Evolutionary conservation across 23 red algal species (phyloP).

Genomic region (Gracilaria caudata): DNA sequence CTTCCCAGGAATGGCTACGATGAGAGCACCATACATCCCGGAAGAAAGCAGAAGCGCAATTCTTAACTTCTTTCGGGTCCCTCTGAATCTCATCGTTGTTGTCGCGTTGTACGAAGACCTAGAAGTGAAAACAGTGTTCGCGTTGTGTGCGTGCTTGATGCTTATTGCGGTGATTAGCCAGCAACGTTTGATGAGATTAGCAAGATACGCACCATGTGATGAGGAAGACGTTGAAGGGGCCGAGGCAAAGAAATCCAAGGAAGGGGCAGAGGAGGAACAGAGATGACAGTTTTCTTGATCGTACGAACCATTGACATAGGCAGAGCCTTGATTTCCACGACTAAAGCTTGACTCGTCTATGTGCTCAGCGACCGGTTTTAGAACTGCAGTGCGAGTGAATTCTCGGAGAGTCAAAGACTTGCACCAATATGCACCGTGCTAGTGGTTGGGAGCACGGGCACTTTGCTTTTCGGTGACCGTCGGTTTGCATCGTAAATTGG

Average conservation of each 20-base stretch:
- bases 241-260: not conserved
- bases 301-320: not conserved
- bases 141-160: conserved; percentile 64
- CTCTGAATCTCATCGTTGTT: conserved; percentile 90
- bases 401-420: no score
- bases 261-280: not conserved
- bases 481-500: no score
- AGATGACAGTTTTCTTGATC: not conserved
- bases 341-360: not conserved
- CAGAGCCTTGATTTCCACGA: not conserved
- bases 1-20: conserved; percentile 80
- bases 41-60: conserved; percentile 84
- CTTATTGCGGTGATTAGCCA: conserved; percentile 47
- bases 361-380: no score
- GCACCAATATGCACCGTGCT: no score
- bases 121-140: conserved; percentile 52
- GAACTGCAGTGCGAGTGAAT: no score
- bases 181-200: conserved; percentile 47
- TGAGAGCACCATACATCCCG: conserved; percentile 77
- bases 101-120: conserved; percentile 75
- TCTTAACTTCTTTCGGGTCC: conserved; percentile 84
- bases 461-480: no score
- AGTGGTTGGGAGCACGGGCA: no score
- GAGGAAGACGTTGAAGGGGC: conserved; percentile 22
- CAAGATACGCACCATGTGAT: conserved; percentile 43